Conservation (phyloP, 306 rosid genomes). For the Myrica gale region DNA sequence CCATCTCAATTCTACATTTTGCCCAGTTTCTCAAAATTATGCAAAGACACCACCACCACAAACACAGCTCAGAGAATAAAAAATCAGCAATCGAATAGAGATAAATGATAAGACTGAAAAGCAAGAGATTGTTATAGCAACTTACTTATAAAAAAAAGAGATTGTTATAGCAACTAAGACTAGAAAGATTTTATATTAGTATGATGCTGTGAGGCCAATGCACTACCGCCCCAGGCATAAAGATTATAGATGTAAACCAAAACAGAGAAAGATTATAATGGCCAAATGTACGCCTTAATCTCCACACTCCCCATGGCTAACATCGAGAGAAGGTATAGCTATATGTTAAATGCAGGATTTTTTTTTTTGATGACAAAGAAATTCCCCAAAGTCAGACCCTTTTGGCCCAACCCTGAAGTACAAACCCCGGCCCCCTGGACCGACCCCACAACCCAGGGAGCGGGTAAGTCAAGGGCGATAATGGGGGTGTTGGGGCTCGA, state of each 20-base stretch:
- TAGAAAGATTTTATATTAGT: no score
- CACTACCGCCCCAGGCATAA: no score
- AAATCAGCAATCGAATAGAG: neutral
- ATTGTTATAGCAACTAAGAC: no score
- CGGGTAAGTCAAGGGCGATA: no score
- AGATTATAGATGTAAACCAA: no score
- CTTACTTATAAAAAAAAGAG: neutral
- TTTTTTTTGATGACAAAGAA: no score
- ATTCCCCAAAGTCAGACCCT: no score
- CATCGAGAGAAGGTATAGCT: neutral
- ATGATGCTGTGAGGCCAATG: no score
- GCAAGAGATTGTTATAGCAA: neutral
- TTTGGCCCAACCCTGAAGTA: no score
- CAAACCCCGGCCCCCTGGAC: no score
- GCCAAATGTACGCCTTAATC: neutral
- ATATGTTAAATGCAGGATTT: neutral
- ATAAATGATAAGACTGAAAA: neutral
- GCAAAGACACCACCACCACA: neutral
- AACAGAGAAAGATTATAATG: neutral
- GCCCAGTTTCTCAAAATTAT: neutral
- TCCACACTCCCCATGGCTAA: neutral
- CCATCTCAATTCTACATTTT: neutral
- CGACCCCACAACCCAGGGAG: no score
- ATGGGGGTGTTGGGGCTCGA: no score
- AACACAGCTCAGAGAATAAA: neutral